Evolutionary conservation across 1,284 basidiomycete genomes (phyloP).

Genomic region (Tilletiaria anomala): DNA sequence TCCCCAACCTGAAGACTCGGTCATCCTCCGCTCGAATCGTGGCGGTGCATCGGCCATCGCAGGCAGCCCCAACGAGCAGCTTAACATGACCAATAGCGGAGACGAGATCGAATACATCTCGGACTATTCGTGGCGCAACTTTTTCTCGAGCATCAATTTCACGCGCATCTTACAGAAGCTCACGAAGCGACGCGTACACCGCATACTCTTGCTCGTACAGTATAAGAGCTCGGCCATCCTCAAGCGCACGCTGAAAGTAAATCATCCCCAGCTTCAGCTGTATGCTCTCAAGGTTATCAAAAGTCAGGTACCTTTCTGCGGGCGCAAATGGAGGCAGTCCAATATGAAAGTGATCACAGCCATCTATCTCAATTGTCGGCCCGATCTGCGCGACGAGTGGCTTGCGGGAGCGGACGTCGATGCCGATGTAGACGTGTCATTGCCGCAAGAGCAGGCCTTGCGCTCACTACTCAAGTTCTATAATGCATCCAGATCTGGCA

Average conservation of each 20-base stretch:
- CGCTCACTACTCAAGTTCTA: slow-evolving; percentile 84
- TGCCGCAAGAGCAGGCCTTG: slow-evolving; percentile 89
- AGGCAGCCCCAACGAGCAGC: slow-evolving; percentile 40
- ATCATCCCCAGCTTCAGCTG: slow-evolving; percentile 82
- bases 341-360: slow-evolving; percentile 99
- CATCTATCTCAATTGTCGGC: slow-evolving; percentile 91
- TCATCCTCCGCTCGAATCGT: slow-evolving; percentile 1
- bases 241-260: slow-evolving; percentile 82
- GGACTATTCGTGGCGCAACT: slow-evolving; percentile 95
- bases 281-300: slow-evolving; percentile 97
- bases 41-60: slow-evolving; percentile 35
- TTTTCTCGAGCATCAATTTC: slow-evolving; percentile 95
- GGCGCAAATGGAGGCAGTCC: slow-evolving; percentile 96
- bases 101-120: slow-evolving; percentile 59
- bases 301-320: slow-evolving; percentile 95
- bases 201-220: slow-evolving; percentile 89
- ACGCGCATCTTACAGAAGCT: slow-evolving; percentile 96
- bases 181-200: slow-evolving; percentile 82
- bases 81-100: slow-evolving; percentile 10
- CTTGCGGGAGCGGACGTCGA: slow-evolving; percentile 83
- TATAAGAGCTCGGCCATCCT: slow-evolving; percentile 83
- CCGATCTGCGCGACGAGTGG: slow-evolving; percentile 95
- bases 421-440: slow-evolving; percentile 56
- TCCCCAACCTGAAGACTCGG: slow-evolving; percentile 40
- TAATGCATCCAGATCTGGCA: too few relatives aligned